Base-by-base conservation (phyloP, 257 asterid genomes). In the Solanum medicagineum region DNA sequence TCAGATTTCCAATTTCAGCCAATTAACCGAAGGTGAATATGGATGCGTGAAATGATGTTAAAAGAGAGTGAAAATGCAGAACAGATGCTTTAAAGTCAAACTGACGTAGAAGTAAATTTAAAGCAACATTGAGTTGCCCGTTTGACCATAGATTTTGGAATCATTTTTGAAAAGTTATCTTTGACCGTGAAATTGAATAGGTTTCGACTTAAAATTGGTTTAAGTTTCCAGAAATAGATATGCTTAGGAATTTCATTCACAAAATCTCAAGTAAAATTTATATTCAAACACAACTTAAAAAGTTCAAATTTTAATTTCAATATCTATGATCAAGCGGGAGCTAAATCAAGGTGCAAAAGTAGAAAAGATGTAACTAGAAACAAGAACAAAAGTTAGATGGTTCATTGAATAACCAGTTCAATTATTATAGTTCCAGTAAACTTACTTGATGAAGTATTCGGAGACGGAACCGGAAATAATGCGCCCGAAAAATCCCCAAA, bases 401-500 rank as follows among this genome's bases (percentile, higher is more conserved):
- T 29, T 22, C 9, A 45, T 19, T 5, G 15, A 42, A 55, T 7
- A 42, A 26, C 17, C n/a, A 54, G 45, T 45, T 6, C 65, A 81
- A 44, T 17, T 16, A 63, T 6, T 65, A 6, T 0, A 5, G 66
- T 22, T 1, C 0, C 7, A 10, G 57, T 56, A 19, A 36, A 90
- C 97, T 88, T 92, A 95, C 99, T 90, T 97, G 94, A 97, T 87
- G 89, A 94, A 97, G 91, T 92, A 91, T 83, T 97, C 99, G 0
- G 99, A 97, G 16, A 92, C 87, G 86, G 93, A 88, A n/a, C 98
- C 99, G 81, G 99, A 97, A 5, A 90, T 26, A 85, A 96, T 96
- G 80, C 99, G 94, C 1, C 99, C 99, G 74, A 96, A 96, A 75
- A 96, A 96, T 53, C 99, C 99, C 97, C 97, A 95, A 53, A 97